Percentiles rank a stretch among this genome's conserved stretches.
phyloP scores from a whole-genome alignment of 2,329 filamentous ascomycete species.

The Plectosphaerella sp. region DNA sequence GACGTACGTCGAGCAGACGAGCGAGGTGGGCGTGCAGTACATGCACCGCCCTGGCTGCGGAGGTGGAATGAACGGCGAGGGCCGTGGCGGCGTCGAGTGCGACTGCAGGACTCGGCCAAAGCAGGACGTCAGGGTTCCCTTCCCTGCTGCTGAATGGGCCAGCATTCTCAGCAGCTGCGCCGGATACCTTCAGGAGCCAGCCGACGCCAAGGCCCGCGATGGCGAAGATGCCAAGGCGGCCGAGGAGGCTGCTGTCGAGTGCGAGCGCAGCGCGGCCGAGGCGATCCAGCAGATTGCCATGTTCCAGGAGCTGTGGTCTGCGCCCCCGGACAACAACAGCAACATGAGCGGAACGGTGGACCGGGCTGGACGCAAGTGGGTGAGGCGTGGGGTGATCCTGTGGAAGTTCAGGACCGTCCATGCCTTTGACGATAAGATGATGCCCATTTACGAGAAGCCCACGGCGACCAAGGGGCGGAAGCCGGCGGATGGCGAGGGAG shows the following conservation, averaged over 20 bases:
- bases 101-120: conserved; percentile 44
- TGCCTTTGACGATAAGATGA: conserved; percentile 39
- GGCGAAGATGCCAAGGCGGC: conserved; percentile 16
- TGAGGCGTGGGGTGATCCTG: conserved; percentile 54
- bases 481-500: conserved; percentile 6
- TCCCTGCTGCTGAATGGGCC: conserved; percentile 55
- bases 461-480: conserved; percentile 9
- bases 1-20: conserved; percentile 40
- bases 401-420: conserved; percentile 58
- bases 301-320: conserved; percentile 63
- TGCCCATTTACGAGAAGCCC: conserved; percentile 30
- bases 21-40: conserved; percentile 44
- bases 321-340: conserved; percentile 33
- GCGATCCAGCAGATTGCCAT: conserved; percentile 59
- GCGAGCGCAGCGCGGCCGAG: conserved; percentile 31
- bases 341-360: conserved; percentile 1
- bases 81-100: conserved; percentile 29
- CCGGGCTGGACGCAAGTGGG: conserved; percentile 34
- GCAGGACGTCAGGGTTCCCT: conserved; percentile 50
- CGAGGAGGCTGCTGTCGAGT: conserved; percentile 10
- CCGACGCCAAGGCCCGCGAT: conserved; percentile 14
- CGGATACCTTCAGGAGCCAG: conserved; percentile 33
- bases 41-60: conserved; percentile 48
- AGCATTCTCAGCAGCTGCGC: conserved; percentile 54
- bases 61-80: conserved; percentile 25